Conservation (phyloP, 2,329 filamentous ascomycete genomes). For the Pyricularia pennisetigena region DNA sequence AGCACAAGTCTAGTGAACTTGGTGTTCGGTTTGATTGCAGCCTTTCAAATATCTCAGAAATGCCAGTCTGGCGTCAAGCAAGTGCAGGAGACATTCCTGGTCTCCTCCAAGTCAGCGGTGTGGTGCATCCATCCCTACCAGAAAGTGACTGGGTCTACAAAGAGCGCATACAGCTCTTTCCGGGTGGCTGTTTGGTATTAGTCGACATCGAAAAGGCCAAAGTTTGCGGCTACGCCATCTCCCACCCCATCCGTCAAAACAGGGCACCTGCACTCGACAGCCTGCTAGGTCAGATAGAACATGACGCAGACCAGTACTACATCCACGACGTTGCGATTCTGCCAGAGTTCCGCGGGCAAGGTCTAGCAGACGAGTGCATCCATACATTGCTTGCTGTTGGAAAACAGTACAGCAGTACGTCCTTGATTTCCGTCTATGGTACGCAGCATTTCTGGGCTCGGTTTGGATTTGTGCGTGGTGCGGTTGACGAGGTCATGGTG, state of each 20-base stretch:
- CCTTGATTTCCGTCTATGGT: slow-evolving; percentile 25
- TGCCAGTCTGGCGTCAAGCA: slow-evolving; percentile 19
- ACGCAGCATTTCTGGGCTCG: slow-evolving; percentile 21
- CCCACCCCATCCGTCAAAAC: slow-evolving; percentile 21
- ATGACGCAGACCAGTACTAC: slow-evolving; percentile 24
- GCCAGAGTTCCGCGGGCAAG: slow-evolving; percentile 15
- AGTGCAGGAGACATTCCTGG: slow-evolving; percentile 14
- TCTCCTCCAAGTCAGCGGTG: slow-evolving; percentile 17
- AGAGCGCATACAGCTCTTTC: slow-evolving; percentile 23
- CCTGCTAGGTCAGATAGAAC: slow-evolving; percentile 17
- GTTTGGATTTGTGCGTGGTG: slow-evolving; percentile 19
- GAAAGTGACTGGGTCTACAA: slow-evolving; percentile 19
- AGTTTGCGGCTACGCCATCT: slow-evolving; percentile 23
- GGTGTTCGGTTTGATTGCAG: not conserved
- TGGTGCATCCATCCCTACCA: slow-evolving; percentile 20
- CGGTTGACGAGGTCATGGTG: slow-evolving; percentile 12
- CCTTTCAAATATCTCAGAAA: slow-evolving; percentile 1
- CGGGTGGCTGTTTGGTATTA: slow-evolving; percentile 22
- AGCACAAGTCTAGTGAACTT: not conserved
- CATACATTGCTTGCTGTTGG: slow-evolving; percentile 15
- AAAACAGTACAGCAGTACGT: slow-evolving; percentile 15
- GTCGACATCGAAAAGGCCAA: slow-evolving; percentile 9
- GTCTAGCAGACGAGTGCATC: slow-evolving; percentile 16
- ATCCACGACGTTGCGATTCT: slow-evolving; percentile 26
- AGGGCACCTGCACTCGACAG: slow-evolving; percentile 21